These are phyloP conservation scores for Lepiota venenata DNA, from an alignment of 768 basidiomycete genomes.

Conservation along the genomic window DNA sequence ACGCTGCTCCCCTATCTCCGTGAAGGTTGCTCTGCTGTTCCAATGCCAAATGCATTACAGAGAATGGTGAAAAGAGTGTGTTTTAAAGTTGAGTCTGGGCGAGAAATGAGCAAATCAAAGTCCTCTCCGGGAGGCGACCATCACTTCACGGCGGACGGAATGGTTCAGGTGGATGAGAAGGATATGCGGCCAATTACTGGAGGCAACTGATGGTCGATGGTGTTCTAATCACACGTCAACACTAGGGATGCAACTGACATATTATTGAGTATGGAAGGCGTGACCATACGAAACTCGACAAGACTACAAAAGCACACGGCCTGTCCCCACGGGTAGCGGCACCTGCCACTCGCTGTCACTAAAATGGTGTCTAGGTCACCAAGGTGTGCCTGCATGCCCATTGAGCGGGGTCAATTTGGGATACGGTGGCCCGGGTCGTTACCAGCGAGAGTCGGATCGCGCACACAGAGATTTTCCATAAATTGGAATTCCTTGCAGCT, in stretches of 20 bases:
- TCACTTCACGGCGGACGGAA: conserved; percentile 23
- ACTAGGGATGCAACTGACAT: background rate
- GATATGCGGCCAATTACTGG: too few relatives aligned
- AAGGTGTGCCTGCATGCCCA: conserved; percentile 8
- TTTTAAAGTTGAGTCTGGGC: background rate
- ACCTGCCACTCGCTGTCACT: conserved; percentile 1
- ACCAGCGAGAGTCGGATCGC: background rate
- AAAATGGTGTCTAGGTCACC: conserved; percentile 1
- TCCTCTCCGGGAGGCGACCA: conserved; percentile 30
- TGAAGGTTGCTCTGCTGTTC: background rate
- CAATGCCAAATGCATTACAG: conserved; percentile 6
- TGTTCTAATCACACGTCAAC: conserved; percentile 5
- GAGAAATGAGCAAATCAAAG: conserved; percentile 19
- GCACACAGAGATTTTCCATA: too few relatives aligned
- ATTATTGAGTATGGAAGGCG: background rate
- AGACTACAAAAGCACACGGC: background rate
- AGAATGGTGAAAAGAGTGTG: background rate
- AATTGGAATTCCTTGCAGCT: too few relatives aligned
- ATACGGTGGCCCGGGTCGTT: background rate
- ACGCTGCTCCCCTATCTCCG: background rate
- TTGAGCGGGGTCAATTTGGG: background rate
- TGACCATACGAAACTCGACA: background rate
- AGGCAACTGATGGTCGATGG: background rate
- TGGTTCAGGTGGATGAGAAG: background rate
- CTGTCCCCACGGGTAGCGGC: conserved; percentile 8